A percentile compares a stretch with the other conserved stretches of the same genome.
These are phyloP conservation scores for Pisolithus tinctorius DNA, from an alignment of 768 basidiomycete species.

Conservation along the genomic window DNA sequence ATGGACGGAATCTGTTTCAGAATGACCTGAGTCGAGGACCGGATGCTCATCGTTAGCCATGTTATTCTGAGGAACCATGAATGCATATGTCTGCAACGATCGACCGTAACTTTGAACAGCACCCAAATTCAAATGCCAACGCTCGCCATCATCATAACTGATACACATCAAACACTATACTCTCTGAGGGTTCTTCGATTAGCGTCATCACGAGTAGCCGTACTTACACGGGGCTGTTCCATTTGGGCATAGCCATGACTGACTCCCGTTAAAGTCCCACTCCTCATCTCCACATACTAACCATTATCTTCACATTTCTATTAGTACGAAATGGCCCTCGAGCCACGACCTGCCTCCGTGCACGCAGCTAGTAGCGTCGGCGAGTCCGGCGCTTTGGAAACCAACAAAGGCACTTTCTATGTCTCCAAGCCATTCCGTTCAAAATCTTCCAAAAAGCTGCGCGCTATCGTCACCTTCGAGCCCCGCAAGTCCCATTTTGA, in stretches of 20 bases:
- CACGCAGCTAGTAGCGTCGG: background rate
- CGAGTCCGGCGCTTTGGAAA: slow-evolving; percentile 33
- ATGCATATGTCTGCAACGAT: too few relatives aligned
- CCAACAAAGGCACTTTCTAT: slow-evolving; percentile 60
- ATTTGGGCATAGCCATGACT: too few relatives aligned
- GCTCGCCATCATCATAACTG: too few relatives aligned
- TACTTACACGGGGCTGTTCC: too few relatives aligned
- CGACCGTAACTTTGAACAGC: too few relatives aligned
- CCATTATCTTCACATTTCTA: background rate
- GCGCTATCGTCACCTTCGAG: slow-evolving; percentile 79
- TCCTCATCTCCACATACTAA: background rate
- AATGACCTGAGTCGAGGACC: background rate
- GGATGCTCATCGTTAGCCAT: too few relatives aligned
- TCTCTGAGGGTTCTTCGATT: too few relatives aligned
- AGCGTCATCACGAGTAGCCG: too few relatives aligned
- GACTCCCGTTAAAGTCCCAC: too few relatives aligned
- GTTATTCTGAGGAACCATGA: too few relatives aligned
- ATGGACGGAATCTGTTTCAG: slow-evolving; percentile 22
- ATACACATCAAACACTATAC: too few relatives aligned
- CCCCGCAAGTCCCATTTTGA: slow-evolving; percentile 86
- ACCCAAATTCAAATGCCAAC: too few relatives aligned
- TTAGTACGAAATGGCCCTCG: background rate
- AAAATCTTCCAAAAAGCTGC: slow-evolving; percentile 65
- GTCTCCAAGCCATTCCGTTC: slow-evolving; percentile 75
- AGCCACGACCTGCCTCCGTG: background rate